Conservation (phyloP, 164 flowering plant genomes). For the Vitis cinerea region DNA sequence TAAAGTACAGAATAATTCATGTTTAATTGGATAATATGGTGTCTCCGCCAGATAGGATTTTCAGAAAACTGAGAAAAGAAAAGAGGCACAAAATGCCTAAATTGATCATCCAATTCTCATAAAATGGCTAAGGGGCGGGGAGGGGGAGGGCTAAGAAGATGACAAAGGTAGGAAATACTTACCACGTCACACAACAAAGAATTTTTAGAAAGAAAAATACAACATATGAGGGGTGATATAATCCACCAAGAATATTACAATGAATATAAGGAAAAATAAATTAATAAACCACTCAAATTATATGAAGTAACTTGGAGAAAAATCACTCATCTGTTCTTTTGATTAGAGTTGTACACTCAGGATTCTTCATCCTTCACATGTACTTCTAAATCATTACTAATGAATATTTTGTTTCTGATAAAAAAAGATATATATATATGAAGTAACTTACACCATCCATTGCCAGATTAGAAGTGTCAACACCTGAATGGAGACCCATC, state of each 20-base stretch:
- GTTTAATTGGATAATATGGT: not conserved
- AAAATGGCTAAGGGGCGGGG: not conserved
- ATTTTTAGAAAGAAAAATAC: not conserved
- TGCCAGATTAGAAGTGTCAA: conserved; percentile 76
- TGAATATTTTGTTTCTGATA: not conserved
- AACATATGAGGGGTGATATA: not conserved
- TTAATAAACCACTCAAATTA: too few species aligned
- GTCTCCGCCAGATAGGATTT: not conserved
- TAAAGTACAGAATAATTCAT: not conserved
- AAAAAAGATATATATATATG: not conserved
- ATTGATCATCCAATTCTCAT: not conserved
- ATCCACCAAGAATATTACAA: not conserved
- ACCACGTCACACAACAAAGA: not conserved
- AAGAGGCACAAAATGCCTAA: not conserved
- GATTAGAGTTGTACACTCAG: too few species aligned
- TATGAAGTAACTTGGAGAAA: too few species aligned
- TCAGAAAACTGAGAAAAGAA: not conserved
- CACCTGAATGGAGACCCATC: conserved; percentile 99
- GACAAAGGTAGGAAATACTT: not conserved
- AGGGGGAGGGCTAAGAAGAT: not conserved
- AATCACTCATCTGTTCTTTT: too few species aligned
- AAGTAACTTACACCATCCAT: conserved; percentile 95
- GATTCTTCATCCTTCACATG: too few species aligned
- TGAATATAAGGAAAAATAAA: not conserved
- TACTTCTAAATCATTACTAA: too few species aligned